A percentile compares a stretch with the other conserved stretches of the same genome.
Evolutionary conservation across 1,284 basidiomycete species (phyloP).

Genomic region (Xerocomus minutiporus): DNA sequence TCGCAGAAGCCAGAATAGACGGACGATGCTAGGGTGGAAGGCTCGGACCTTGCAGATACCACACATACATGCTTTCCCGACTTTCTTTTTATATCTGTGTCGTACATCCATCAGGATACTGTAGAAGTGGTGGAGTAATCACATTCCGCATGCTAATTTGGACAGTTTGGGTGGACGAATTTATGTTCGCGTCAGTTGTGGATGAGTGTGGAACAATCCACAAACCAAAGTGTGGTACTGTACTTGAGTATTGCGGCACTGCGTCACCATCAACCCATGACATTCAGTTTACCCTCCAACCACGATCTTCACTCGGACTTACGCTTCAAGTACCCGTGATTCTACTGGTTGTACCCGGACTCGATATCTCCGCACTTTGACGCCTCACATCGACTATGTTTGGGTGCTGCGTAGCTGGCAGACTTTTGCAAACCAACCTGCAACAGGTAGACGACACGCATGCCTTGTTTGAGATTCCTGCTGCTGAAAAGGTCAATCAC

Average conservation of each 20-base stretch:
- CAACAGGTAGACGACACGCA: slow-evolving; percentile 81
- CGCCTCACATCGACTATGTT: slow-evolving; percentile 44
- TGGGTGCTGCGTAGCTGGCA: slow-evolving; percentile 73
- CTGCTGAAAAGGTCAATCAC: slow-evolving; percentile 81
- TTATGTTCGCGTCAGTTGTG: no score
- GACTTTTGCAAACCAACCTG: slow-evolving; percentile 69
- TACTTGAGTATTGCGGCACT: not conserved
- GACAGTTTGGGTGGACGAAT: not conserved
- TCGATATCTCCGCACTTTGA: slow-evolving; percentile 1
- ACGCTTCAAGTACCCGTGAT: not conserved
- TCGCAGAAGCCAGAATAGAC: slow-evolving; percentile 32
- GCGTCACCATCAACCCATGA: slow-evolving; percentile 17
- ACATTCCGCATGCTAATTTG: not conserved
- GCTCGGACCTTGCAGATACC: slow-evolving; percentile 16
- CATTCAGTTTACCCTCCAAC: slow-evolving; percentile 2
- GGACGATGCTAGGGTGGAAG: not conserved
- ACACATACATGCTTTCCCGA: not conserved
- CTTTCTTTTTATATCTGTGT: slow-evolving; percentile 1
- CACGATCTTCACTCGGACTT: slow-evolving; percentile 5
- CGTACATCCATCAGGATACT: slow-evolving; percentile 4
- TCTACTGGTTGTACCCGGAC: slow-evolving; percentile 1
- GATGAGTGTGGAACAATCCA: not conserved
- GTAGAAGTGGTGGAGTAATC: slow-evolving; percentile 13
- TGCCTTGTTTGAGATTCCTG: slow-evolving; percentile 75
- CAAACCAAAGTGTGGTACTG: not conserved